A percentile compares a stretch with the other conserved stretches of the same genome.
These are phyloP conservation scores for Geotrichum ghanense DNA, from an alignment of 805 yeast genomes.

Conservation along the genomic window DNA sequence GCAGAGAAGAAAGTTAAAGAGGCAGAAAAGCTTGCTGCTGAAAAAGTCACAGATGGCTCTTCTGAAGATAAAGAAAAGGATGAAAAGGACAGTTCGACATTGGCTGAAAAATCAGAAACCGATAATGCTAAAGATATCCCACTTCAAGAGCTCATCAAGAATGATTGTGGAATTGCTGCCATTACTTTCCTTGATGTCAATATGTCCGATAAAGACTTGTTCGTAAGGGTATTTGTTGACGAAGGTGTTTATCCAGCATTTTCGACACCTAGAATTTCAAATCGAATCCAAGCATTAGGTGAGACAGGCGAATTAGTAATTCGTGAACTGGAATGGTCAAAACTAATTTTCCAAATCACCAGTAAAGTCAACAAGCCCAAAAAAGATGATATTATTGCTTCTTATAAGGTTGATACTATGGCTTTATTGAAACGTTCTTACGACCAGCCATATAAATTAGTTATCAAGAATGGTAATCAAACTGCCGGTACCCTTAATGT, in stretches of 20 bases:
- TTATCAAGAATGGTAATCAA: slow-evolving; percentile 41
- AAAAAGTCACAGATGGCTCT: slow-evolving; percentile 16
- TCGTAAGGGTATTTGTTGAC: slow-evolving; percentile 69
- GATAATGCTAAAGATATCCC: slow-evolving; percentile 36
- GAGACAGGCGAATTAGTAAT: slow-evolving; percentile 65
- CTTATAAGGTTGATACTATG: slow-evolving; percentile 51
- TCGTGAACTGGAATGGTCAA: slow-evolving; percentile 69
- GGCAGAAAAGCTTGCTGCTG: slow-evolving; percentile 20
- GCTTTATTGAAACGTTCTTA: slow-evolving; percentile 58
- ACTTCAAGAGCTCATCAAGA: slow-evolving; percentile 31
- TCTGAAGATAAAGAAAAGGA: slow-evolving; percentile 13
- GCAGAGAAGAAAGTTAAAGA: slow-evolving; percentile 28
- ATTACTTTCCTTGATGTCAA: slow-evolving; percentile 52
- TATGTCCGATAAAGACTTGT: slow-evolving; percentile 43
- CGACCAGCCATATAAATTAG: slow-evolving; percentile 44
- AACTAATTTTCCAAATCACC: slow-evolving; percentile 47
- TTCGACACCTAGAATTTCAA: slow-evolving; percentile 38
- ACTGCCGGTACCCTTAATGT: slow-evolving; percentile 19
- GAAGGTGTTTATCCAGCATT: slow-evolving; percentile 56
- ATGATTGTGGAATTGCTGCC: slow-evolving; percentile 68
- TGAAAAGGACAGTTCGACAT: slow-evolving; percentile 21
- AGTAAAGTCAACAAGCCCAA: slow-evolving; percentile 35
- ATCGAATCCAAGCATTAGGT: slow-evolving; percentile 27
- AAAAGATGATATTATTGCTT: slow-evolving; percentile 49
- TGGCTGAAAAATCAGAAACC: slow-evolving; percentile 28